Conservation (phyloP, 2,329 filamentous ascomycete genomes). For the Phaeosphaeriaceae sp. region DNA sequence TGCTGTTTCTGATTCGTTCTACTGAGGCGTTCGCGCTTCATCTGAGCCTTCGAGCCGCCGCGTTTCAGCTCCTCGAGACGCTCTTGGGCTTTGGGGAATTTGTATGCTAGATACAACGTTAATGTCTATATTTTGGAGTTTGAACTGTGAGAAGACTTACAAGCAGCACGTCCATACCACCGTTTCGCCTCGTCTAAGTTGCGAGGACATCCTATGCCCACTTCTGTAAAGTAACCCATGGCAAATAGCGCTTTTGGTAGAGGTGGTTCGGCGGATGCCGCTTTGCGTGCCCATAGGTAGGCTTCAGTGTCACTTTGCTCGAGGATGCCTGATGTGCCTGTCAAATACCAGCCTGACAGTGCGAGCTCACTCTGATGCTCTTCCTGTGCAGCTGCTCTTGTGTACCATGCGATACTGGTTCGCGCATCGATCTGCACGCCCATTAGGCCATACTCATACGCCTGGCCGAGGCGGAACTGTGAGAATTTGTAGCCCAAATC, state of each 20-base stretch:
- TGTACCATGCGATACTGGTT: constrained; percentile 92
- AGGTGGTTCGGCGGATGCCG: constrained; percentile 75
- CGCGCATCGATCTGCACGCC: constrained; percentile 83
- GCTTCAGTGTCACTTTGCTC: constrained; percentile 94
- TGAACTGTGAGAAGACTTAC: constrained; percentile 63
- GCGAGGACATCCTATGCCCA: constrained; percentile 85
- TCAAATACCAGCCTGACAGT: constrained; percentile 78
- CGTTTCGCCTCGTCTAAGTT: constrained; percentile 95
- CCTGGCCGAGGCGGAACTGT: constrained; percentile 85
- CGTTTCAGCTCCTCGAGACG: constrained; percentile 90
- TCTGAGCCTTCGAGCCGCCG: constrained; percentile 73
- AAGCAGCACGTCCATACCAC: constrained; percentile 97
- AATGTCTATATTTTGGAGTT: constrained; percentile 8
- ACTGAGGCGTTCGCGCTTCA: constrained; percentile 78
- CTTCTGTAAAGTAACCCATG: constrained; percentile 97
- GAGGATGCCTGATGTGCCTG: constrained; percentile 84
- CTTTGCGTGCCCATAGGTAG: constrained; percentile 95
- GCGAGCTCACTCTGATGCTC: constrained; percentile 87
- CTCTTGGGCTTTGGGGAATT: constrained; percentile 91
- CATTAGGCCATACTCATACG: constrained; percentile 87
- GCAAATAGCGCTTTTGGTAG: constrained; percentile 95
- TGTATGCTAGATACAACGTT: constrained; percentile 70
- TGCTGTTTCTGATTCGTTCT: constrained; percentile 83
- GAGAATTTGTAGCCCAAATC: constrained; percentile 94
- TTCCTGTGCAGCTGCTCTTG: constrained; percentile 84